phyloP scores from a whole-genome alignment of 1,284 basidiomycete genomes.

The Papiliotrema fonsecae region DNA sequence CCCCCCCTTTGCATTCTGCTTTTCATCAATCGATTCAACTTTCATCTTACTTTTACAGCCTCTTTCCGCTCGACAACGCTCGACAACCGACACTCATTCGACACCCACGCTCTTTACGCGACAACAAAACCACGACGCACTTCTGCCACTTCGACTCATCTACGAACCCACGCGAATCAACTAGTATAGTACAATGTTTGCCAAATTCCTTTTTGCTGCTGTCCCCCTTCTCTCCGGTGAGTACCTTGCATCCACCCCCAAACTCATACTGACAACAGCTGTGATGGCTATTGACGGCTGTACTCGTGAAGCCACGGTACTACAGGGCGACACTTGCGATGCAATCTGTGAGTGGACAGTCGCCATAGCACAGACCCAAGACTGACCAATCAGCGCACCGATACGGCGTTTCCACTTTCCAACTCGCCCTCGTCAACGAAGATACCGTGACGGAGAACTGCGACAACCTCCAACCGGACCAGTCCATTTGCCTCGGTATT shows the following conservation, averaged over 20 bases:
- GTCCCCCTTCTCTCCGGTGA: constrained; percentile 35
- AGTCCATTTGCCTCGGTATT: constrained; percentile 45
- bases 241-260: constrained; percentile 9
- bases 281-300: constrained; percentile 38
- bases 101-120: constrained; percentile 1
- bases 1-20: neutral
- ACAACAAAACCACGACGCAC: no score
- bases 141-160: neutral
- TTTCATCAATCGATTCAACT: neutral
- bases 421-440: constrained; percentile 48
- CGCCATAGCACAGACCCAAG: neutral
- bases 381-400: constrained; percentile 29
- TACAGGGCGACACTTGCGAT: constrained; percentile 47
- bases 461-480: constrained; percentile 43
- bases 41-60: neutral
- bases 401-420: constrained; percentile 48
- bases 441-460: constrained; percentile 43
- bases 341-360: constrained; percentile 39
- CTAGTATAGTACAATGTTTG: constrained; percentile 17
- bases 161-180: neutral
- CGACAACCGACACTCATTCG: neutral
- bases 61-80: neutral
- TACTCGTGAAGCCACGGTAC: constrained; percentile 43
- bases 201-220: constrained; percentile 25
- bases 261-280: constrained; percentile 11